Percentiles rank a stretch among this genome's conserved stretches.
phyloP scores from a whole-genome alignment of 306 rosid species.

The Fagus crenata region DNA sequence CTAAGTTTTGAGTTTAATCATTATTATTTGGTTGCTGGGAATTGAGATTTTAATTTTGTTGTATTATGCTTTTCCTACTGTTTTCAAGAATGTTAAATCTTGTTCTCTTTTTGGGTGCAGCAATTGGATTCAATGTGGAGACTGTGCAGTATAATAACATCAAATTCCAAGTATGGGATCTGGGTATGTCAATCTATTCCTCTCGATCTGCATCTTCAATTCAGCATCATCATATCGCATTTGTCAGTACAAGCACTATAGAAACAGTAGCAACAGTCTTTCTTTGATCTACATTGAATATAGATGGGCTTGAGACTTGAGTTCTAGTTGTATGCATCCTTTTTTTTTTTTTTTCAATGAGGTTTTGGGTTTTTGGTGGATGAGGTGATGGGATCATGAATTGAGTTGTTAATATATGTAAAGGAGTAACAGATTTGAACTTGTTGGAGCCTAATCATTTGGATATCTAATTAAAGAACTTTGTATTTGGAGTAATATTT shows the following conservation, averaged over 20 bases:
- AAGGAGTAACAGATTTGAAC: neutral
- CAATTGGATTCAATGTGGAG: constrained; percentile 97
- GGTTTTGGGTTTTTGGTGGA: neutral
- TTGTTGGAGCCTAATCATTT: neutral
- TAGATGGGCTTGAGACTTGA: neutral
- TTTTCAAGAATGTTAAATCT: neutral
- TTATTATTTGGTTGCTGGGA: constrained; percentile 9
- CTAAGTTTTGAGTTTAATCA: constrained; percentile 15
- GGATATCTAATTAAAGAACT: neutral
- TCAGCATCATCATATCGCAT: neutral
- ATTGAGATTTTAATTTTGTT: neutral
- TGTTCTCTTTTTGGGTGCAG: constrained; percentile 51
- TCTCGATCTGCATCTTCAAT: constrained; percentile 6
- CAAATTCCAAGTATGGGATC: constrained; percentile 99
- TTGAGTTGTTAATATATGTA: neutral
- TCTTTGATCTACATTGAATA: neutral
- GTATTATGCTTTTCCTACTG: constrained; percentile 11
- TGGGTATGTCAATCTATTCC: constrained; percentile 55
- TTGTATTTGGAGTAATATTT: neutral
- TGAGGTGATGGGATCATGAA: neutral
- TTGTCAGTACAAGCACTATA: neutral
- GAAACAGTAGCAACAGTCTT: neutral
- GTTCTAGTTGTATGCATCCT: neutral
- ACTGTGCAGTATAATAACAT: constrained; percentile 96
- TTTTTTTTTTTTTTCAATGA: neutral